These are phyloP conservation scores for Triticum dicoccoides DNA, from an alignment of 176 grass and related monocot genomes.

Conservation along the genomic window DNA sequence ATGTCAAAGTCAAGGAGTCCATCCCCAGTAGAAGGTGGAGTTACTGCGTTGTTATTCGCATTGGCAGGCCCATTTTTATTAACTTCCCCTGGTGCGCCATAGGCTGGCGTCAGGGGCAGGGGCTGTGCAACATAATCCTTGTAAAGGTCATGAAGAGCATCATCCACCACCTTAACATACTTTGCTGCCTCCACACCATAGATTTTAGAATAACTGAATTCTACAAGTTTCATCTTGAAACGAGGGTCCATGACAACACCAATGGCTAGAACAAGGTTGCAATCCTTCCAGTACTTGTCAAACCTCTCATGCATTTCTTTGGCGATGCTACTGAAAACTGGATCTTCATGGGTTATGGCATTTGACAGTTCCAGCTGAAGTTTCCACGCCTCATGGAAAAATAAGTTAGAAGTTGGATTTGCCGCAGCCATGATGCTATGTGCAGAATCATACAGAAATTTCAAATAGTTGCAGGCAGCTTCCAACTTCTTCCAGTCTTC, in stretches of 20 bases:
- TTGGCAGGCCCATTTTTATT: conserved; percentile 31
- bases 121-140: conserved; percentile 68
- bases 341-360: conserved; percentile 52
- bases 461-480: conserved; percentile 61
- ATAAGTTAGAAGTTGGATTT: conserved; percentile 74
- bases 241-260: conserved; percentile 92
- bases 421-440: conserved; percentile 56
- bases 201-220: conserved; percentile 92
- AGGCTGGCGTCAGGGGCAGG: conserved; percentile 44
- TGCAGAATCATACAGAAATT: conserved; percentile 74
- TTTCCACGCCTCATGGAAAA: conserved; percentile 93
- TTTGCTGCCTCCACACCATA: conserved; percentile 60
- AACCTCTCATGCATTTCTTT: conserved; percentile 86
- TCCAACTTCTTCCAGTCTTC: conserved; percentile 85
- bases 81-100: conserved; percentile 37
- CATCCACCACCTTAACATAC: conserved; percentile 73
- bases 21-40: conserved; percentile 32
- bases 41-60: conserved; percentile 13
- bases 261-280: conserved; percentile 77
- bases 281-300: conserved; percentile 96
- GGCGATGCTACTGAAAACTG: conserved; percentile 51
- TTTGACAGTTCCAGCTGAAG: conserved; percentile 71
- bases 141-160: conserved; percentile 69
- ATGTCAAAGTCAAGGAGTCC: conserved; percentile 77
- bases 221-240: conserved; percentile 93